Conservation (phyloP, 345 rosid genomes). For the Excoecaria cochinchinensis region DNA sequence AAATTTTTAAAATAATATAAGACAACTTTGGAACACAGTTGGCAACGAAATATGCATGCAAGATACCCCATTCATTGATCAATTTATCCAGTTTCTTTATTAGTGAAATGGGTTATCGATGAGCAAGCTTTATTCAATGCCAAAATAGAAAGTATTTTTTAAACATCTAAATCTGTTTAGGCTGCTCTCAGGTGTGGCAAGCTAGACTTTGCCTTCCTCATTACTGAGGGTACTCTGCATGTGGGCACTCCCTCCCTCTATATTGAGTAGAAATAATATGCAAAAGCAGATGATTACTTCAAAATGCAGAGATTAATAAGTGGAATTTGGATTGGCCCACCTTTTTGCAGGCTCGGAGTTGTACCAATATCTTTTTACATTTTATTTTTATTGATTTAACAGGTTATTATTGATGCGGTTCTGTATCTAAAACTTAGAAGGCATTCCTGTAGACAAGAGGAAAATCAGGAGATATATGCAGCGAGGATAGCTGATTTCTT, state of each 20-base stretch:
- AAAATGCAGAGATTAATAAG: neutral
- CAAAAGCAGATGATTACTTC: neutral
- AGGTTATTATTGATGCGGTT: slow-evolving; percentile 66
- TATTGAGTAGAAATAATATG: neutral
- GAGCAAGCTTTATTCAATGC: neutral
- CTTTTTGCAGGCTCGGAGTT: neutral
- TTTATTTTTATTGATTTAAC: slow-evolving; percentile 13
- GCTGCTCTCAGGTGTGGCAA: neutral
- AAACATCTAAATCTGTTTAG: neutral
- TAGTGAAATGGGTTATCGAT: neutral
- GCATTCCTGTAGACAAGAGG: slow-evolving; percentile 33
- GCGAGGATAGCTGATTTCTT: slow-evolving; percentile 50
- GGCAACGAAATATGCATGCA: neutral
- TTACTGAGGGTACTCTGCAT: neutral
- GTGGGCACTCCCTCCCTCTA: too few relatives aligned
- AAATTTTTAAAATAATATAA: slow-evolving; percentile 1
- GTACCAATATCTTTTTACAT: neutral
- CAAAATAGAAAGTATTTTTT: neutral
- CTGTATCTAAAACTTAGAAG: slow-evolving; percentile 62
- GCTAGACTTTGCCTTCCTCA: neutral
- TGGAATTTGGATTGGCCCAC: neutral
- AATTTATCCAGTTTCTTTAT: neutral
- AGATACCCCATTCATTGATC: too few relatives aligned
- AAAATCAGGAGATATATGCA: slow-evolving; percentile 48
- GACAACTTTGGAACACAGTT: neutral